Evolutionary conservation across 139 green algal genomes (phyloP), one percentile per base, ranked within the genome.

Genomic region (Diplosphaera chodatii): DNA sequence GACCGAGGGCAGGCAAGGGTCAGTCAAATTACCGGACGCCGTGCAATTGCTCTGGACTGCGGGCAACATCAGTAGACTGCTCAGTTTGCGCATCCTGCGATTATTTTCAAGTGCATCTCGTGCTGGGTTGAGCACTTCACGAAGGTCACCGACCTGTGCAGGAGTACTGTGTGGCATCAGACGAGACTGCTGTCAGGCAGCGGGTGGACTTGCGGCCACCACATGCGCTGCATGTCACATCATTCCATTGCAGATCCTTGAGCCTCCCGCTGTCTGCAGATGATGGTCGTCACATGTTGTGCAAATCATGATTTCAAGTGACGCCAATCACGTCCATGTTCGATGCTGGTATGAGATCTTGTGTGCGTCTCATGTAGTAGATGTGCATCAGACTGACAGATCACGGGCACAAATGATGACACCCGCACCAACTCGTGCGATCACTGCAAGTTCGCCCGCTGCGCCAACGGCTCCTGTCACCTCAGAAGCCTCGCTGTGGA

Each of bases 161-260:
- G 10, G 75, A 63, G 20, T 67, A 32, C 62, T 84, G 65, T 2
- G 32, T 59, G 63, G 41, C 48, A 30, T 66, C 76, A 68, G 66
- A 70, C 67, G 28, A 41, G 18, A 4, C 28, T 28, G 32, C 70
- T 15, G 62, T 77, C 67, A 66, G 67, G 27, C 55, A 75, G 68
- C 48, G 64, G 40, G 68, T 59, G 40, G 68, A 77, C 15, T 20
- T 41, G 55, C 16, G 65, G 30, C 75, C 75, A 55, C 75, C 75
- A 65, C 81, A 86, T 0, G 16, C 21, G 40, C 66, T 63, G 73
- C 79, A 87, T 16, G 64, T 79, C 74, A 71, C 71, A 64, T 86
- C 77, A 41, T 78, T 83, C 82, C 82, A 87, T 16, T 77, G 41
- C 22, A 83, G 40, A 27, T 73, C 55, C 41, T 32, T n/a, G 28